Evolutionary conservation across 1,284 basidiomycete species (phyloP).

Genomic region (Austropuccinia psidii): DNA sequence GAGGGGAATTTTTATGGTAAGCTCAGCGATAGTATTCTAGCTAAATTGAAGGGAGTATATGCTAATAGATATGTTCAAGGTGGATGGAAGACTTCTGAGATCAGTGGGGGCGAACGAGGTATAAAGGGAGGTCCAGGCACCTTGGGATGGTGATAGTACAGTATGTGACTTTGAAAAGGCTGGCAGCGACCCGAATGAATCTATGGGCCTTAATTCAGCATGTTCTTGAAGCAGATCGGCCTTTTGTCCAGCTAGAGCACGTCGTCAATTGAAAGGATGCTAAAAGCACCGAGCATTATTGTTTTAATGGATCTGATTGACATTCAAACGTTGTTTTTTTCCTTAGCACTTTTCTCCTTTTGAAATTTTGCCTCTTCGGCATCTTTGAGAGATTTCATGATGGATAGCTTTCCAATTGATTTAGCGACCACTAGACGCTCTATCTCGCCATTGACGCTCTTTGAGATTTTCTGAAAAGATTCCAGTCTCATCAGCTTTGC

Average conservation of each 20-base stretch:
- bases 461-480: constrained; percentile 25
- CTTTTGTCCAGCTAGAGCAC: no score
- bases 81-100: constrained; percentile 46
- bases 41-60: not conserved
- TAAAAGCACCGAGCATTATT: no score
- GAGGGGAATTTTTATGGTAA: constrained; percentile 46
- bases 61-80: constrained; percentile 37
- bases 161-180: no score
- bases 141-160: constrained; percentile 17
- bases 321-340: no score
- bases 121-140: constrained; percentile 44
- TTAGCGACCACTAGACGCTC: constrained; percentile 27
- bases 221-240: no score
- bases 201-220: no score
- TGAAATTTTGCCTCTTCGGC: constrained; percentile 11
- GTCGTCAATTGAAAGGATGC: no score
- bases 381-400: constrained; percentile 36
- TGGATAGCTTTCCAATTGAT: constrained; percentile 35
- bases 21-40: not conserved
- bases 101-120: constrained; percentile 44
- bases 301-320: no score
- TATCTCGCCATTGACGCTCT: constrained; percentile 25
- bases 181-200: no score
- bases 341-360: no score
- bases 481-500: no score